Evolutionary conservation across 2,329 filamentous ascomycete species (phyloP), one percentile per base, ranked within the genome.

Genomic region (Fusarium sp.): DNA sequence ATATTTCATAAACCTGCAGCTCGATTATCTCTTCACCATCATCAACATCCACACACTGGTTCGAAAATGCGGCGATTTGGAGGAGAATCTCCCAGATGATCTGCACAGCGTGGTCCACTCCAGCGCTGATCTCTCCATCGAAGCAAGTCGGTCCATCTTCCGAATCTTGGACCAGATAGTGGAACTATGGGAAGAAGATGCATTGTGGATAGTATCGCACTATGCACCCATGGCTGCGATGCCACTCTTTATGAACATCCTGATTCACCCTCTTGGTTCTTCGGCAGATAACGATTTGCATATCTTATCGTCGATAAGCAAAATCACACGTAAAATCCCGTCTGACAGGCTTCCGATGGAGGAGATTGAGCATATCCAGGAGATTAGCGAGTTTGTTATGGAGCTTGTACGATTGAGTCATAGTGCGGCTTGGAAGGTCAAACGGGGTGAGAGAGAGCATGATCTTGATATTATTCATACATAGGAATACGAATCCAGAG

Each of bases 321-420:
- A 55, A 4, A 73, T 73, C 11, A 74, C 71, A 16, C 62, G 71
- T 5, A 74, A 65, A 3, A 55, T 73, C 7, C 71, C 71, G 3
- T 61, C 71, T 18, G 67, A 74, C 4, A 56, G 67, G 12, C 54
- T 73, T 13, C 69, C 71, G 1, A 64, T 60, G 69, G 71, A 74
- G 15, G 71, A 73, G 36, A 74, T 73, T n/a, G 71, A 71, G 11
- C 67, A 73, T 14, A 74, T 73, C 1, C 71, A 65, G 26, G 71
- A 73, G 48, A 73, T 73, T 7, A 71, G 71, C 16, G 71, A 73
- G 15, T 73, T 68, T 33, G 71, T 73, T 0, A 73, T 73, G 71
- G 71, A 73, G n/a, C 71, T 73, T 33, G 71, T 73, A 6, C 57
- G 71, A 12, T 58, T 73, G 15, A 71, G 59, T 50, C 71, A 73